Percentiles rank a stretch among this genome's conserved stretches.
phyloP scores from a whole-genome alignment of 106 monocot species.

The Allium cepa region DNA sequence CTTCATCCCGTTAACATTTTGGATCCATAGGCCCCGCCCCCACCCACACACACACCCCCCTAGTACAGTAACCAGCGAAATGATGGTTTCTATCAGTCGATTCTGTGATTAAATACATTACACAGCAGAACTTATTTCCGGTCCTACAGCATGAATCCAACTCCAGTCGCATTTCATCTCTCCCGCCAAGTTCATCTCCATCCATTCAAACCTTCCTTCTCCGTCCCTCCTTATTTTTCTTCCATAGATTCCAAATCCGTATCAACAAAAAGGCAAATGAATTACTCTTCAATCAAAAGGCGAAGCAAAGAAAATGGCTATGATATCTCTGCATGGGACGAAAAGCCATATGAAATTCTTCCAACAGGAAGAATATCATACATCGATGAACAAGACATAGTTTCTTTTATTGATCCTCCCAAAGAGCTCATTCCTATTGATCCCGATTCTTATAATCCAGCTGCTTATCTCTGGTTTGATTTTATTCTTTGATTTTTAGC shows the following conservation, averaged over 20 bases:
- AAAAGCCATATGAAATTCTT: conserved; percentile 61
- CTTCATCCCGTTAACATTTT: too few relatives aligned
- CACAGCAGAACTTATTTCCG: too few relatives aligned
- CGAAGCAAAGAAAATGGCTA: neutral
- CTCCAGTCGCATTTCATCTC: neutral
- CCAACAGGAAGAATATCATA: conserved; percentile 38
- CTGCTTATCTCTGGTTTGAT: conserved; percentile 64
- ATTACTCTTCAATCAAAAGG: neutral
- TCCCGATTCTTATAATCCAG: conserved; percentile 60
- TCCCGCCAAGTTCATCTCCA: conserved; percentile 6
- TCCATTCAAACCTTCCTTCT: neutral
- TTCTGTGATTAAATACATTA: too few relatives aligned
- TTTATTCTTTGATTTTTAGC: neutral
- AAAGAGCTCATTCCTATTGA: conserved; percentile 78
- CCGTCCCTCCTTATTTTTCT: neutral
- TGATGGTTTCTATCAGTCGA: too few relatives aligned
- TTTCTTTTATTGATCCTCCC: conserved; percentile 57
- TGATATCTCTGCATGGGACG: conserved; percentile 51
- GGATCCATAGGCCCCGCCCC: too few relatives aligned
- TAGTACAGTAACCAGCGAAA: too few relatives aligned
- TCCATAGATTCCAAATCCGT: neutral
- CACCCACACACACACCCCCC: too few relatives aligned
- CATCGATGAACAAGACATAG: conserved; percentile 70
- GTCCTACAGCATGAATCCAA: too few relatives aligned
- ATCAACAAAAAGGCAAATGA: neutral